Percentiles rank a stretch among this genome's conserved stretches.
These are phyloP conservation scores for Hirsutella rhossiliensis DNA, from an alignment of 2,329 filamentous ascomycete species.

Conservation along the genomic window DNA sequence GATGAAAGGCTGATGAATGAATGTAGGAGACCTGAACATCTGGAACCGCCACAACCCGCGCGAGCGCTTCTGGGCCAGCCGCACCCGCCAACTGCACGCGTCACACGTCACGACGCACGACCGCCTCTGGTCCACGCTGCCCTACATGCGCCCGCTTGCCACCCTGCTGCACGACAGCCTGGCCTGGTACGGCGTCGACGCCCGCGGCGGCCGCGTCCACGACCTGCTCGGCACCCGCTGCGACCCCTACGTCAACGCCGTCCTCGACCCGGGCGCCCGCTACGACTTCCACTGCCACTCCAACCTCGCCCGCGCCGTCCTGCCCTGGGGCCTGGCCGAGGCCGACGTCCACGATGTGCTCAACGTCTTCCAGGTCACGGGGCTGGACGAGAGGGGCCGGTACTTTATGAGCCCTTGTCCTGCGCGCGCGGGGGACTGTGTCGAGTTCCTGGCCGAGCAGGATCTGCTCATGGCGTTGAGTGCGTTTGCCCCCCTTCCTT, in stretches of 20 bases:
- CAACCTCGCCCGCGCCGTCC: conserved; percentile 62
- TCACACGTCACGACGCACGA: conserved; percentile 62
- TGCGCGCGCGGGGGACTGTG: conserved; percentile 41
- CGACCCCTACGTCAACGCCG: conserved; percentile 70
- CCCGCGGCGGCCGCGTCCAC: conserved; percentile 57
- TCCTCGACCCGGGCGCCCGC: conserved; percentile 50
- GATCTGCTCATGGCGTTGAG: conserved; percentile 53
- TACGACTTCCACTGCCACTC: conserved; percentile 81
- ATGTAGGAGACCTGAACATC: conserved; percentile 61
- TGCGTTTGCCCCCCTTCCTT: conserved; percentile 14
- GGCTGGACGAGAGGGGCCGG: conserved; percentile 55
- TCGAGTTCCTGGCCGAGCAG: conserved; percentile 73
- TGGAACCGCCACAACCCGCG: conserved; percentile 68
- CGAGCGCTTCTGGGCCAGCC: conserved; percentile 71
- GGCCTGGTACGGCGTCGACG: conserved; percentile 44
- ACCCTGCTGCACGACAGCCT: conserved; percentile 63
- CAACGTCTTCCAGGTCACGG: conserved; percentile 79
- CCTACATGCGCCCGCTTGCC: conserved; percentile 62
- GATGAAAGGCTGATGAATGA: background rate
- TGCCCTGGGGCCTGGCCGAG: conserved; percentile 57
- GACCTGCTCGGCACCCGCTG: conserved; percentile 74
- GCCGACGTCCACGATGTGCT: conserved; percentile 73
- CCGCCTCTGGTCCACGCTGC: conserved; percentile 65
- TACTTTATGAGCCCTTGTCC: conserved; percentile 65
- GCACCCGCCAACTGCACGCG: conserved; percentile 67